Evolutionary conservation across 805 yeast species (phyloP), one percentile per base, ranked within the genome.

Genomic region (Starmerella etchellsii): DNA sequence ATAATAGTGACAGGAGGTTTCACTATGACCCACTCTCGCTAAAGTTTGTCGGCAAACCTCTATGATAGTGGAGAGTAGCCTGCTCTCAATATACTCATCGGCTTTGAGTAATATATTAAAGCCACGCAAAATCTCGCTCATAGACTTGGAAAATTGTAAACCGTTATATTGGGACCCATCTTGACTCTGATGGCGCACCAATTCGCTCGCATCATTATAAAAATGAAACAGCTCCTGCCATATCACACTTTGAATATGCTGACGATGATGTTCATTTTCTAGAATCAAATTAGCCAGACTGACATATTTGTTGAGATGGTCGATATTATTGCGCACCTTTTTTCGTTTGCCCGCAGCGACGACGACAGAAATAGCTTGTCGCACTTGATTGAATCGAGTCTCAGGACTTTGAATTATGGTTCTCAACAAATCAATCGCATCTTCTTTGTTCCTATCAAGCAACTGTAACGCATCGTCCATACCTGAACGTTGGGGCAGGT

Each of bases 1-100:
- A 19, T 41, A 33, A 9, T 34, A 36, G 18, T 46, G 44, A 14
- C 43, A 32, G 6, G 50, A 37, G 3, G 43, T 39, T 33, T 48
- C 51, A 11, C 37, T 33, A 10, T 22, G 34, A 9, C 23, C 40
- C 5, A 25, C 21, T 8, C 16, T 13, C 1, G 26, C 42, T 15
- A 38, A 20, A 25, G 41, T 37, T 6, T 37, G 27, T n/a, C 19
- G 21, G 23, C 47, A 43, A 8, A 29, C 4, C 7, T n/a, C 19
- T 9, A 37, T n/a, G 15, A 36, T 25, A 5, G 11, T 5, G 23
- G 10, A 13, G 15, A 25, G 20, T 4, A 8, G 8, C 36, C 28
- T 7, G 8, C 13, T 10, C 15, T 30, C 21, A 8, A 30, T 21
- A 13, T 26, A 9, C 24, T 44, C 44, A 7, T 3, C 8, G 27